Percentiles rank a stretch among this genome's conserved stretches.
phyloP scores from a whole-genome alignment of 345 rosid genomes.

The Punica granatum region DNA sequence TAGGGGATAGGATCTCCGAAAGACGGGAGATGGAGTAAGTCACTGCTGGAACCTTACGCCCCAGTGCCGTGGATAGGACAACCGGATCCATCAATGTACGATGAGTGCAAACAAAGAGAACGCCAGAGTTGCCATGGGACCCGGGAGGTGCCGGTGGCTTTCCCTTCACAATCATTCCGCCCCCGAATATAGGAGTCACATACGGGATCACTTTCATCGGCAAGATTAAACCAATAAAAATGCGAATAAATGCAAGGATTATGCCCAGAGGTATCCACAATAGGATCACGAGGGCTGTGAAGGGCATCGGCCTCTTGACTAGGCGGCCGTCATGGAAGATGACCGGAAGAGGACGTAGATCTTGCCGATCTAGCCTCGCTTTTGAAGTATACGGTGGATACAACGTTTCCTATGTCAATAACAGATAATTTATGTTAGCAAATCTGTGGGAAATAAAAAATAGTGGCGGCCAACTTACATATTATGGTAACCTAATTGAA shows the following conservation, averaged over 20 bases:
- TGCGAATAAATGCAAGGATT: conserved; percentile 45
- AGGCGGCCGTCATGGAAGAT: conserved; percentile 82
- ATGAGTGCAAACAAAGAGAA: conserved; percentile 73
- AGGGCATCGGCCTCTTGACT: conserved; percentile 67
- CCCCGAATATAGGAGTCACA: conserved; percentile 52
- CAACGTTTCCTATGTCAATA: conserved; percentile 11
- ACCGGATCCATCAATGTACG: conserved; percentile 96
- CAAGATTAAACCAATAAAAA: conserved; percentile 52
- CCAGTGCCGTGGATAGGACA: conserved; percentile 57
- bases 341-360: conserved; percentile 41
- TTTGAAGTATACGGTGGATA: conserved; percentile 27
- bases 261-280: conserved; percentile 82
- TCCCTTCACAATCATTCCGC: conserved; percentile 55
- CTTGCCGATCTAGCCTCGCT: conserved; percentile 24
- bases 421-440: not conserved
- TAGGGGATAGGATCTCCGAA: conserved; percentile 76
- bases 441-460: no score
- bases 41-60: conserved; percentile 73
- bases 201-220: conserved; percentile 53
- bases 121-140: conserved; percentile 49
- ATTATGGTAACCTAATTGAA: no score
- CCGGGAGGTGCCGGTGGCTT: conserved; percentile 50
- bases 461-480: no score
- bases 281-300: conserved; percentile 43
- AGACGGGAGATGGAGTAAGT: conserved; percentile 76